Conservation (phyloP, 306 rosid genomes). For the Quercus cerris region DNA sequence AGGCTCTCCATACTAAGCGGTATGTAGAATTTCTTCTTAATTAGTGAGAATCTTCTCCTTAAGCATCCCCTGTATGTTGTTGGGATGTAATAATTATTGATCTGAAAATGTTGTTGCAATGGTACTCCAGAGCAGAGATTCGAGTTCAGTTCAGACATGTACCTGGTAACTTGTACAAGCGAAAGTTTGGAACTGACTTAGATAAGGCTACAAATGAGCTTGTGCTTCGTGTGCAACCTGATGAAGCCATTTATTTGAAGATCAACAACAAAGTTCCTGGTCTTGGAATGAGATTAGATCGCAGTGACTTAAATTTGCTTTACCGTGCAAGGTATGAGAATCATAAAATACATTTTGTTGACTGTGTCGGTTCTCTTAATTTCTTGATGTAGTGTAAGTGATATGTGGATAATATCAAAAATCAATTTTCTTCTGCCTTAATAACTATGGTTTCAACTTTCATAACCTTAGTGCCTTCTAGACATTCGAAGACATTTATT, state of each 20-base stretch:
- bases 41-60: background rate
- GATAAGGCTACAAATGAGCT: slow-evolving; percentile 96
- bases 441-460: background rate
- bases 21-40: slow-evolving; percentile 18
- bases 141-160: slow-evolving; percentile 97
- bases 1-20: slow-evolving; percentile 93
- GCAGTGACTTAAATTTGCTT: slow-evolving; percentile 85
- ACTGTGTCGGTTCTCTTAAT: background rate
- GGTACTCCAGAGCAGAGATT: slow-evolving; percentile 81
- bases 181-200: slow-evolving; percentile 82
- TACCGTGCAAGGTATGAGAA: slow-evolving; percentile 70
- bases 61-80: slow-evolving; percentile 4
- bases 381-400: background rate
- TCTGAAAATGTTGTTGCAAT: slow-evolving; percentile 14
- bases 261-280: slow-evolving; percentile 98
- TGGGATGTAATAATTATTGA: slow-evolving; percentile 9
- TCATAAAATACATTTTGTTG: background rate
- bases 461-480: background rate
- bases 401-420: background rate
- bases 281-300: slow-evolving; percentile 93
- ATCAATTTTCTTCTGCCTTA: background rate
- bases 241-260: slow-evolving; percentile 94
- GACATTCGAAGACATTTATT: background rate
- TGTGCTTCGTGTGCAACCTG: slow-evolving; percentile 94
- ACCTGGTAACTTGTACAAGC: slow-evolving; percentile 90